These are phyloP conservation scores for Oryza glumipatula DNA, from an alignment of 176 grass and related monocot species.

Conservation along the genomic window DNA sequence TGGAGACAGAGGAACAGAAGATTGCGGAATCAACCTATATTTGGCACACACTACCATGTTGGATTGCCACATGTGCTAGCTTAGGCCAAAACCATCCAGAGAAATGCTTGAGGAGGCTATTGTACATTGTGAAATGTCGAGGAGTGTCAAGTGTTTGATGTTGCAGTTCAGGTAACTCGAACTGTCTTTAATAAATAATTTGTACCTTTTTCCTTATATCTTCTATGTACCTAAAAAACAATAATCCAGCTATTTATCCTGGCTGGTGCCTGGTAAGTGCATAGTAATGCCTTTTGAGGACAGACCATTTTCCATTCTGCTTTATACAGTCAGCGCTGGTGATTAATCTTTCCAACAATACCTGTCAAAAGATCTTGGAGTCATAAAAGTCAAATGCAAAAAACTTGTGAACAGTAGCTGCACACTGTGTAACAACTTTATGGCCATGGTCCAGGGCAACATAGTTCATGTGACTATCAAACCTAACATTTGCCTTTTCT, in stretches of 20 bases:
- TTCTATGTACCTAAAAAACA: background rate
- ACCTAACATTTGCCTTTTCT: background rate
- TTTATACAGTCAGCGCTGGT: background rate
- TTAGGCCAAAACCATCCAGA: too few species aligned
- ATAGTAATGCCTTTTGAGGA: background rate
- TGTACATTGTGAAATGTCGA: too few species aligned
- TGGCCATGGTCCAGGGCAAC: background rate
- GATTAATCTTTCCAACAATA: background rate
- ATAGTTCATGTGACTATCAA: conserved; percentile 23
- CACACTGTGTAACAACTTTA: background rate
- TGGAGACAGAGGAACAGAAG: too few species aligned
- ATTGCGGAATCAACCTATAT: too few species aligned
- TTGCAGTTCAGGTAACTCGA: too few species aligned
- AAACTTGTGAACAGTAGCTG: background rate
- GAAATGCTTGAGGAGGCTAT: too few species aligned
- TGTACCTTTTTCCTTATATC: too few species aligned
- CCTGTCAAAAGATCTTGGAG: conserved; percentile 17
- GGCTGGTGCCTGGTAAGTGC: background rate
- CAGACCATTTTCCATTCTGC: background rate
- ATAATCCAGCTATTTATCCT: background rate
- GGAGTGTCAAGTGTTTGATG: too few species aligned
- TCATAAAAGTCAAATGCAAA: conserved; percentile 15
- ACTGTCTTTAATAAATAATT: too few species aligned
- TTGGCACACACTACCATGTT: too few species aligned
- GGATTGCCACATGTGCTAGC: too few species aligned